Base-by-base conservation (phyloP, 2,329 filamentous ascomycete species). In the Aspergillus transmontanensis region DNA sequence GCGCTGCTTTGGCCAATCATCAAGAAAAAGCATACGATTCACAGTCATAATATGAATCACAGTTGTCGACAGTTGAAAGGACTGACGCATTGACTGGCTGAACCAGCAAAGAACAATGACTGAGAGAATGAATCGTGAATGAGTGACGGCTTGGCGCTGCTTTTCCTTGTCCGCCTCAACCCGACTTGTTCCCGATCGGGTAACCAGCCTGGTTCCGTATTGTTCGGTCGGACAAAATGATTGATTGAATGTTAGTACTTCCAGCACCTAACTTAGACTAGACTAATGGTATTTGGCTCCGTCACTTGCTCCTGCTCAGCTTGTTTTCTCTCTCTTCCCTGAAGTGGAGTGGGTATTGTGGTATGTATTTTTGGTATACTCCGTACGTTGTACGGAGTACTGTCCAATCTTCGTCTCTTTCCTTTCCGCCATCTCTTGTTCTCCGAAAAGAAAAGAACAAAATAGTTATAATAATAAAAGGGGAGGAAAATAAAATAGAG, bases 121-220 rank as follows among this genome's bases (percentile, higher is more conserved):
- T 19, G 16, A 7, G 2, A 28, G 28, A 36, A 10, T 34, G 16
- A 50, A 54, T 54, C 11, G 50, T 54, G 30, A 54, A 54, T 34
- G 50, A 16, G 10, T 54, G 28, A 53, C 26, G 50, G 30, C 30
- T 34, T 54, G 50, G 50, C 50, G 28, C 28, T 30, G 28, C 11
- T 53, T 53, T 36, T 48, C 19, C 26, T 16, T 26, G 46, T 21
- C 57, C 46, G 57, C 57, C 57, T 43, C n/a, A 34, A 39, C 46
- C 57, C 57, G 57, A 59, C 34, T 34, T 53, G 45, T 43, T 53
- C 57, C 46, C 57, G 46, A 53, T 59, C 46, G 57, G 57, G 57
- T 39, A 59, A 59, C 3, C 34, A 59, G 57, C 32, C 57, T 59
- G 57, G n/a, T 45, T 58, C 32, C 34, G 34, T 26, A 28, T 28